phyloP scores from a whole-genome alignment of 768 basidiomycete species.

The Collybiopsis confluens region DNA sequence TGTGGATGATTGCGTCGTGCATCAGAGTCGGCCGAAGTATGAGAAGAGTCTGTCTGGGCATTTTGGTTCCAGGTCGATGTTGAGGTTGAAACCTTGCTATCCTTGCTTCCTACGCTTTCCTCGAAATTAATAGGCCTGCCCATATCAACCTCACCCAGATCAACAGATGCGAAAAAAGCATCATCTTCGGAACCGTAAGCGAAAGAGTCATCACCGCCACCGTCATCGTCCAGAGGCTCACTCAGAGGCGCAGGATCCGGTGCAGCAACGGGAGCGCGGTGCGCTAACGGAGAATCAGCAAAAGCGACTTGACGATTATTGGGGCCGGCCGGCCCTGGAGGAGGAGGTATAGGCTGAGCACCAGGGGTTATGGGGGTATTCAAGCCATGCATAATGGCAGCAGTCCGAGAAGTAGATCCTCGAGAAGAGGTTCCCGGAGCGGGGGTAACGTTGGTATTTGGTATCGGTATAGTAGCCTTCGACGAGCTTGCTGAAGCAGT shows the following conservation, averaged over 20 bases:
- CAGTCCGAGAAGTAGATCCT: constrained; percentile 6
- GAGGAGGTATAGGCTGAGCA: constrained; percentile 1
- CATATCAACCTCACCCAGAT: constrained; percentile 43
- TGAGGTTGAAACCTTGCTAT: neutral
- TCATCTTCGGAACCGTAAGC: constrained; percentile 64
- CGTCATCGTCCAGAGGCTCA: constrained; percentile 6
- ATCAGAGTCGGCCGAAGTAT: neutral
- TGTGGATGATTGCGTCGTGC: no score
- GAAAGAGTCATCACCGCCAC: constrained; percentile 30
- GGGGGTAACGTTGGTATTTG: constrained; percentile 10
- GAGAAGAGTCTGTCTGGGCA: neutral
- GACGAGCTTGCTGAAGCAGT: neutral
- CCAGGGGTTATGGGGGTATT: constrained; percentile 29
- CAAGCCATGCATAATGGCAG: constrained; percentile 15
- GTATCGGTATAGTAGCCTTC: constrained; percentile 4
- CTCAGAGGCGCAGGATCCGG: constrained; percentile 8
- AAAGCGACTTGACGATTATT: constrained; percentile 6
- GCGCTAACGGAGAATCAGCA: constrained; percentile 1
- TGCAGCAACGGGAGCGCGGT: constrained; percentile 10
- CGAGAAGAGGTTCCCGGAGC: constrained; percentile 8
- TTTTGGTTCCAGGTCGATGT: neutral
- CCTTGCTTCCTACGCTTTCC: constrained; percentile 16
- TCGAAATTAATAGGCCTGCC: constrained; percentile 42
- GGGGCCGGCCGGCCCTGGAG: constrained; percentile 1
- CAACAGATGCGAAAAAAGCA: constrained; percentile 55